Evolutionary conservation across 352 stramenopile genomes (phyloP).

Genomic region (Globisporangium megalacanthum): DNA sequence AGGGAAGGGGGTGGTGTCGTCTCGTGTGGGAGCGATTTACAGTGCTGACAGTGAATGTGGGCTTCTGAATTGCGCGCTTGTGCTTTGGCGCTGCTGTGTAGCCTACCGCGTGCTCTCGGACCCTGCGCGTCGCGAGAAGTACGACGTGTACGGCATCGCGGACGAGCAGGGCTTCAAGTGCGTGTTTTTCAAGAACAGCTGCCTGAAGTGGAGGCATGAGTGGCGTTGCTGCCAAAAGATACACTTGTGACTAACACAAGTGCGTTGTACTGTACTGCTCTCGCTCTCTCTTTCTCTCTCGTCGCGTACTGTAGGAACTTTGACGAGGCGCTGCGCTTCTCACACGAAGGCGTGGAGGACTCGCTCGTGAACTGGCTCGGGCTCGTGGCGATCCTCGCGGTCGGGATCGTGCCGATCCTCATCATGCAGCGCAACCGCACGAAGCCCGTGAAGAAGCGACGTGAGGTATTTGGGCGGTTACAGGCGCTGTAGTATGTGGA

Average conservation of each 20-base stretch:
- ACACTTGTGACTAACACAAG: too few species aligned
- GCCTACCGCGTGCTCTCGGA: conserved; percentile 75
- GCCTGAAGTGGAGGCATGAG: too few species aligned
- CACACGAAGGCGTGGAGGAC: conserved; percentile 62
- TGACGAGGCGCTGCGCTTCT: conserved; percentile 65
- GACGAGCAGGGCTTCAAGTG: conserved; percentile 76
- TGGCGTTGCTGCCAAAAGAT: too few species aligned
- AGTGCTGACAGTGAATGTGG: background rate
- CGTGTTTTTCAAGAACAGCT: conserved; percentile 10
- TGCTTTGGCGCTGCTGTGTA: conserved; percentile 10
- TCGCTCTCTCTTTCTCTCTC: background rate
- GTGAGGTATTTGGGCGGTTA: conserved; percentile 41
- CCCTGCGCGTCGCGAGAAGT: conserved; percentile 67
- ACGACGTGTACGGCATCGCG: conserved; percentile 74
- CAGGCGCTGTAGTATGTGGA: background rate
- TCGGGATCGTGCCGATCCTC: conserved; percentile 57
- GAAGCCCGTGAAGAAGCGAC: conserved; percentile 66
- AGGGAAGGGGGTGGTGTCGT: too few species aligned
- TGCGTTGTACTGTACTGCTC: background rate
- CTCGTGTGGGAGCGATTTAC: too few species aligned
- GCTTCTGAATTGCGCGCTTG: background rate
- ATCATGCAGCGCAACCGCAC: conserved; percentile 70
- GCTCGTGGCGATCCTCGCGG: conserved; percentile 41
- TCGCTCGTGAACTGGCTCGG: conserved; percentile 69
- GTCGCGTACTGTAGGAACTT: conserved; percentile 60